phyloP scores from a whole-genome alignment of 768 basidiomycete genomes.

The Kwoniella sp. region DNA sequence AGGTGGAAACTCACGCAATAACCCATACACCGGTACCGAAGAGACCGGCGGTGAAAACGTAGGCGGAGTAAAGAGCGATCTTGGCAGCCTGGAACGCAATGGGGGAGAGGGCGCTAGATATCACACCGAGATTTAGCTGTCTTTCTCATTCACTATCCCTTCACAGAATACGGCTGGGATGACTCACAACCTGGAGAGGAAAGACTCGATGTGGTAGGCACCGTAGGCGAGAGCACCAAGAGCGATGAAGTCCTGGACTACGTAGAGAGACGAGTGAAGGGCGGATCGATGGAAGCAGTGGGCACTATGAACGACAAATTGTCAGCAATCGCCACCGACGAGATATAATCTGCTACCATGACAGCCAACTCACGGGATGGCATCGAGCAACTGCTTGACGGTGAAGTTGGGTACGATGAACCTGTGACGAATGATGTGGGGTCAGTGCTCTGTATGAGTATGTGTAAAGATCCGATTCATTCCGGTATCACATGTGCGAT shows the following conservation, averaged over 20 bases:
- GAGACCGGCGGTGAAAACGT: conserved; percentile 79
- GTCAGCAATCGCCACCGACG: neutral
- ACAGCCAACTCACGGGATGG: conserved; percentile 64
- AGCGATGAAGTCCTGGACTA: conserved; percentile 74
- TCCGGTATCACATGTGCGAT: neutral
- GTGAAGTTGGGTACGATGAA: conserved; percentile 76
- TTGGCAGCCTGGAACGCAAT: conserved; percentile 64
- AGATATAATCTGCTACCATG: neutral
- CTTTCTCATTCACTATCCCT: too few species aligned
- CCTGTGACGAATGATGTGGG: conserved; percentile 26
- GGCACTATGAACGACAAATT: conserved; percentile 55
- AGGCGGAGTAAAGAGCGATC: conserved; percentile 74
- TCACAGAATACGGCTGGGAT: too few species aligned
- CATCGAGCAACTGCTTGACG: conserved; percentile 80
- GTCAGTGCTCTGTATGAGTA: neutral
- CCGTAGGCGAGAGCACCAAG: conserved; percentile 71
- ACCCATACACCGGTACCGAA: conserved; percentile 94
- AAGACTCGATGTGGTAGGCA: conserved; percentile 66
- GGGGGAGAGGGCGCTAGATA: conserved; percentile 57
- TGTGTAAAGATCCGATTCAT: neutral
- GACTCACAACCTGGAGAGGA: conserved; percentile 57
- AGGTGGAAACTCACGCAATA: conserved; percentile 62
- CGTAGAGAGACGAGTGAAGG: conserved; percentile 72
- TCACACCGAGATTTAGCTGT: too few species aligned
- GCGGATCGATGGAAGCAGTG: conserved; percentile 93